Evolutionary conservation across 805 yeast genomes (phyloP), one percentile per base, ranked within the genome.

Genomic region (Starmerella sp.): DNA sequence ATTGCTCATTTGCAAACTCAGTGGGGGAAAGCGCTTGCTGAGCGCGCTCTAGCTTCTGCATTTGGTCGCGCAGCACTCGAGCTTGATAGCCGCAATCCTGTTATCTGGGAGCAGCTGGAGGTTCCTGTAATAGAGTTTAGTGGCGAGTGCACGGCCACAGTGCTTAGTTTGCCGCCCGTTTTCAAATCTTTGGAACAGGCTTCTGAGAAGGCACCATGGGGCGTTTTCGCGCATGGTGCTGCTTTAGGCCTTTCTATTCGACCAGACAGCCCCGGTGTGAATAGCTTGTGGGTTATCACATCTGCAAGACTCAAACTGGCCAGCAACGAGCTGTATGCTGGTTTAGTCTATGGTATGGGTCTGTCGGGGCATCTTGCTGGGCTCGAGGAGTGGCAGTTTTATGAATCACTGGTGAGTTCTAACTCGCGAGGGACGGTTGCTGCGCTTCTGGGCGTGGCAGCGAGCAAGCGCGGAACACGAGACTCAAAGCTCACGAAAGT

Each of bases 301-400:
- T 58, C 59, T 10, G 52, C 86, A 66, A 87, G 87, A 62, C 84
- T 82, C 61, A 75, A 71, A n/a, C 67, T 85, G 35, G 55, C 44
- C 14, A 55, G 81, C 80, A 3, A n/a, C 61, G 78, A 95, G 0
- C 90, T 86, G 58, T 96, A 90, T 72, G 97, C 96, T 28, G 99
- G 99, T 0, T 89, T 93, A 62, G 69, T 93, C n/a, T 70, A 88
- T 17, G 98, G 97, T 0, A 72, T 93, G 30, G 99, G 99, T 0
- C 71, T 93, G 34, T 87, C 87, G 69, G 97, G 97, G 0, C 96
- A 90, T 66, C 70, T 93, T 62, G 81, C 78, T 54, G 75, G 76
- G 43, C 70, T 93, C 30, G 97, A 91, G 64, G 96, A 93, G 67
- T 93, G 97, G 97, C 96, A 90, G 66, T 85, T 91, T 34, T 93